Evolutionary conservation across 768 basidiomycete species (phyloP).

Genomic region (Rickenella mellea): DNA sequence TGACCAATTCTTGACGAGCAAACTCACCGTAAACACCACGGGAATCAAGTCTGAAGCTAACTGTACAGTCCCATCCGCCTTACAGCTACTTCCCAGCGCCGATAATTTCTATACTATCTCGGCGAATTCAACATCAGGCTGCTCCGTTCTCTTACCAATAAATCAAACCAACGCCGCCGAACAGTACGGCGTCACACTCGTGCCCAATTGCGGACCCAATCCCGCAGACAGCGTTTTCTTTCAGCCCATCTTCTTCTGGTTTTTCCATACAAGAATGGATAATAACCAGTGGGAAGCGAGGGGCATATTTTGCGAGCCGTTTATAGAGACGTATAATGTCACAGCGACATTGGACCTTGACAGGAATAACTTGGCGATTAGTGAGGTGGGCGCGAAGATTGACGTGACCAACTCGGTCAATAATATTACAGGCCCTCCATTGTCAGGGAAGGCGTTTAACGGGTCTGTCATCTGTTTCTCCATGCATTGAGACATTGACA

Average conservation of each 20-base stretch:
- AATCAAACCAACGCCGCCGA: constrained; percentile 24
- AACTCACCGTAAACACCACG: constrained; percentile 41
- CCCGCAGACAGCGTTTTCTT: constrained; percentile 26
- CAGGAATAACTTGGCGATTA: constrained; percentile 29
- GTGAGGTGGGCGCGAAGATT: constrained; percentile 22
- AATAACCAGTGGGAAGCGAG: constrained; percentile 30
- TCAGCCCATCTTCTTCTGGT: constrained; percentile 73
- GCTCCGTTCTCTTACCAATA: constrained; percentile 28
- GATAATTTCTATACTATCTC: constrained; percentile 26
- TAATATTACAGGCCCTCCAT: constrained; percentile 39
- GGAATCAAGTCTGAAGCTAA: constrained; percentile 38
- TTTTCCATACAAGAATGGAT: constrained; percentile 25
- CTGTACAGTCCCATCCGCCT: constrained; percentile 31
- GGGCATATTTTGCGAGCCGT: constrained; percentile 50
- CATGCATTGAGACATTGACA: too few species aligned
- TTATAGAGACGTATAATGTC: constrained; percentile 34
- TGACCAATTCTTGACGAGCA: constrained; percentile 37
- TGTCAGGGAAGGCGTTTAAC: constrained; percentile 45
- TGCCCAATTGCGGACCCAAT: constrained; percentile 20
- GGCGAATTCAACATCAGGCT: constrained; percentile 41
- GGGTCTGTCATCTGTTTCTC: too few species aligned
- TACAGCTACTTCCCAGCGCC: constrained; percentile 12
- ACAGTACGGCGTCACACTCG: constrained; percentile 42
- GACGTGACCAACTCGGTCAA: constrained; percentile 22
- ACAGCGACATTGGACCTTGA: constrained; percentile 33